Conservation (phyloP, 257 asterid species). For the Solanum chmielewskii region DNA sequence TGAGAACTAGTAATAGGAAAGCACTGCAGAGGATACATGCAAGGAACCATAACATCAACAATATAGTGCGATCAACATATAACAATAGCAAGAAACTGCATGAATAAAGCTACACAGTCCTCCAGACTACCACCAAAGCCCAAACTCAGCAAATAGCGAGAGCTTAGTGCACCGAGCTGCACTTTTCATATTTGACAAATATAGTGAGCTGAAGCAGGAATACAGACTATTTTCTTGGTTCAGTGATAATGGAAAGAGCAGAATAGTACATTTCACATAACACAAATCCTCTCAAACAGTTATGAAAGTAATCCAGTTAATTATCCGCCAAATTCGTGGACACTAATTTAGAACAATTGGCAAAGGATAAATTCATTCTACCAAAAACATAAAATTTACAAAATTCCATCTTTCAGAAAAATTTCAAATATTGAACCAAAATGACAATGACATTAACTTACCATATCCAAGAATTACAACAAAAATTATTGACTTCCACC, state of each 20-base stretch:
- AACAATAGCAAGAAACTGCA: not conserved
- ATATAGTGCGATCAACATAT: rapidly evolving
- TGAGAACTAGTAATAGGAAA: not conserved
- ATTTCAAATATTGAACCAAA: not conserved
- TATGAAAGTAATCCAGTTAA: not conserved
- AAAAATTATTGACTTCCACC: slow-evolving; percentile 25
- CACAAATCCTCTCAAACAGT: not conserved
- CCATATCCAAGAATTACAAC: not conserved
- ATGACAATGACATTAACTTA: slow-evolving; percentile 6
- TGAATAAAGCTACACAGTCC: not conserved
- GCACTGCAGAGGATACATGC: not conserved
- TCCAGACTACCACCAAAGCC: not conserved
- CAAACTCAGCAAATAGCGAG: not conserved
- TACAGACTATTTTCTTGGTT: not conserved
- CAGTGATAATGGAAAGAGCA: not conserved
- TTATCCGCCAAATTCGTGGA: not conserved
- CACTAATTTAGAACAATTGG: not conserved
- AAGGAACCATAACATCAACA: not conserved
- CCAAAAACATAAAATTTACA: not conserved
- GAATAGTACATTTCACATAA: not conserved
- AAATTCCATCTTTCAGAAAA: not conserved
- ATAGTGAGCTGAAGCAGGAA: not conserved
- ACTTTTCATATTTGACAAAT: not conserved
- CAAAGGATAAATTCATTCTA: not conserved
- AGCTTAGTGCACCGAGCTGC: not conserved